These are phyloP conservation scores for Albifimbria verrucaria DNA, from an alignment of 2,329 filamentous ascomycete genomes.

Conservation along the genomic window DNA sequence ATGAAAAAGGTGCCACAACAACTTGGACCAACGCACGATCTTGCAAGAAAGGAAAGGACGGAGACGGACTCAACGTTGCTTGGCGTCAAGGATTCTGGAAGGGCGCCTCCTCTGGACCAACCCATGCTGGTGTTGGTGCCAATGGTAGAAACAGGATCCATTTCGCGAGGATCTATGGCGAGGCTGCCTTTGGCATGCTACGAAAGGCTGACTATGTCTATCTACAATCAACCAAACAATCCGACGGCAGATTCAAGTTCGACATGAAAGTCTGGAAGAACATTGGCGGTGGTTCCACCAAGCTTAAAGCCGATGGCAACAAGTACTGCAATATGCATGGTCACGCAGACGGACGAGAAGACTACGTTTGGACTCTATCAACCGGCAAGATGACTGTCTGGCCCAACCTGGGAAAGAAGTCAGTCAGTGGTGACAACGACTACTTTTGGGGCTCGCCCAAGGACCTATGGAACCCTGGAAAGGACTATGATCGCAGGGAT, in stretches of 20 bases:
- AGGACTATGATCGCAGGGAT: not conserved
- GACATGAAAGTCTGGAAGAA: constrained; percentile 9
- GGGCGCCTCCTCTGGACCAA: constrained; percentile 8
- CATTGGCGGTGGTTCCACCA: constrained; percentile 4
- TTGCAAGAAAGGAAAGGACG: constrained; percentile 9
- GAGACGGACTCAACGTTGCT: constrained; percentile 17
- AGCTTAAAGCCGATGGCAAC: constrained; percentile 10
- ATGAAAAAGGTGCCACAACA: constrained; percentile 10
- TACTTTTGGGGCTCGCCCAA: not conserved
- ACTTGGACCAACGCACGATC: constrained; percentile 21
- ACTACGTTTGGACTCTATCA: constrained; percentile 12
- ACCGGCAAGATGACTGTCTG: constrained; percentile 6
- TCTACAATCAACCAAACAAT: constrained; percentile 3
- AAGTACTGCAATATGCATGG: constrained; percentile 17
- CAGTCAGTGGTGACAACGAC: not conserved
- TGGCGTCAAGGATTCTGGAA: constrained; percentile 15
- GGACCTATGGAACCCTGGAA: not conserved
- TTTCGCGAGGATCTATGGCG: constrained; percentile 12
- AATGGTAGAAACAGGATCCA: constrained; percentile 3
- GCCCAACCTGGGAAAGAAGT: not conserved
- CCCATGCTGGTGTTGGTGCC: constrained; percentile 7
- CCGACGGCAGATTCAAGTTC: constrained; percentile 4
- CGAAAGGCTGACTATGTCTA: constrained; percentile 10
- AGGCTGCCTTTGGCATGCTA: constrained; percentile 9
- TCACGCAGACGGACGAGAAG: constrained; percentile 2